Percentiles rank a stretch among this genome's conserved stretches.
Evolutionary conservation across 2,329 filamentous ascomycete species (phyloP).

Genomic region (Aspergillus quadrilineatus): DNA sequence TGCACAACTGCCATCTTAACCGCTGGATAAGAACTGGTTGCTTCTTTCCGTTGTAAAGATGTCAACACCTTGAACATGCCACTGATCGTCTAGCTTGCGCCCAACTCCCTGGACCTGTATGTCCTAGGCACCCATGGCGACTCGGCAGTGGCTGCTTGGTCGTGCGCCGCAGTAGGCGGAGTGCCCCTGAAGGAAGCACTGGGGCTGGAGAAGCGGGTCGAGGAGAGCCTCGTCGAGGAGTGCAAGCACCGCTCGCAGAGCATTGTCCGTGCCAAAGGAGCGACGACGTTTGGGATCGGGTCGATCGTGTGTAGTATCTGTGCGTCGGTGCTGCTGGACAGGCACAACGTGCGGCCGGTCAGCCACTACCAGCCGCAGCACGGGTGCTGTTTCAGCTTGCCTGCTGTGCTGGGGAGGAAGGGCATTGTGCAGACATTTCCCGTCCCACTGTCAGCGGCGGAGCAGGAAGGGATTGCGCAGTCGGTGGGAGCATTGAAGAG

Average conservation of each 20-base stretch:
- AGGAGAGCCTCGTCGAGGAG: constrained; percentile 41
- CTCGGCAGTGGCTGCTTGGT: constrained; percentile 51
- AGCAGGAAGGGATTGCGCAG: constrained; percentile 6
- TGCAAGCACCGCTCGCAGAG: constrained; percentile 49
- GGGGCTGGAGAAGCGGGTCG: constrained; percentile 21
- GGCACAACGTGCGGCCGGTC: constrained; percentile 48
- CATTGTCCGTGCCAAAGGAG: constrained; percentile 53
- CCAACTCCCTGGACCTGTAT: constrained; percentile 41
- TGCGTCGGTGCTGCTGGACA: constrained; percentile 52
- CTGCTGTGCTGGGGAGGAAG: constrained; percentile 49
- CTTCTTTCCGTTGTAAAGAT: too few relatives aligned
- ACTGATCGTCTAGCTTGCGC: constrained; percentile 24
- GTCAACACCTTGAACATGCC: too few relatives aligned
- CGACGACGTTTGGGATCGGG: constrained; percentile 53
- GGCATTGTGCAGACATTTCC: constrained; percentile 44
- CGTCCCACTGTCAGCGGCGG: constrained; percentile 20
- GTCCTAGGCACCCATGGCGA: constrained; percentile 53
- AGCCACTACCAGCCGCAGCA: constrained; percentile 52
- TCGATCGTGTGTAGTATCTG: constrained; percentile 51
- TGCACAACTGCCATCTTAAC: too few relatives aligned
- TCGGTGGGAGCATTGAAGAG: background rate
- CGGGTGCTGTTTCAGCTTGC: constrained; percentile 52
- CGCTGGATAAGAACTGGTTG: too few relatives aligned
- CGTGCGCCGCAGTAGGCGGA: constrained; percentile 44
- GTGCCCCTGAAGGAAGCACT: constrained; percentile 40